A percentile compares a stretch with the other conserved stretches of the same genome.
Evolutionary conservation across 1,139 yeast species (phyloP).

Genomic region (Candida frijolesensis): DNA sequence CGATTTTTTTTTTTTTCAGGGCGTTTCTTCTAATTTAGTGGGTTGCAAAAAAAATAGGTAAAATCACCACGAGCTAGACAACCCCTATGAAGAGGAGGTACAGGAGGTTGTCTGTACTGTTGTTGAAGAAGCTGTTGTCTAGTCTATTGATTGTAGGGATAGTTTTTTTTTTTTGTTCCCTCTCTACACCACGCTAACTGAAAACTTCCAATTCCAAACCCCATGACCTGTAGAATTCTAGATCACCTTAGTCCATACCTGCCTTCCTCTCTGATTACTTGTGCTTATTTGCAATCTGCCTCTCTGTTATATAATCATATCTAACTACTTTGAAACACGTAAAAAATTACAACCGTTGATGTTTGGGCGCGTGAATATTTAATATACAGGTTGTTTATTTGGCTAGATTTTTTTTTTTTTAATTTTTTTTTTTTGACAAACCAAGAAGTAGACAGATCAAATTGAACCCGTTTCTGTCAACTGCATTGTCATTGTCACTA

Average conservation of each 20-base stretch:
- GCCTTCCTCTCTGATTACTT: neutral
- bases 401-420: neutral
- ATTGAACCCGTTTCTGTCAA: neutral
- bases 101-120: no score
- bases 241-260: neutral
- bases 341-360: neutral
- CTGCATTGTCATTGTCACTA: neutral
- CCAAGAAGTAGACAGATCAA: constrained; percentile 1
- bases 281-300: neutral
- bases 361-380: neutral
- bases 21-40: neutral
- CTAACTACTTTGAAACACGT: constrained; percentile 1
- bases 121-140: no score
- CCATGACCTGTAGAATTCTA: neutral
- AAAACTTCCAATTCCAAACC: no score
- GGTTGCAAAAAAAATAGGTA: neutral
- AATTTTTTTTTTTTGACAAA: constrained; percentile 1
- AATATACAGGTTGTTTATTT: constrained; percentile 4
- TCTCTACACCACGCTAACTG: no score
- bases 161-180: no score
- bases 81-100: no score
- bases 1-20: neutral
- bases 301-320: neutral
- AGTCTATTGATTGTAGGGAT: no score
- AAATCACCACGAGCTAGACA: neutral